phyloP scores from a whole-genome alignment of 148 eudicot genomes.

The Camellia sinensis region DNA sequence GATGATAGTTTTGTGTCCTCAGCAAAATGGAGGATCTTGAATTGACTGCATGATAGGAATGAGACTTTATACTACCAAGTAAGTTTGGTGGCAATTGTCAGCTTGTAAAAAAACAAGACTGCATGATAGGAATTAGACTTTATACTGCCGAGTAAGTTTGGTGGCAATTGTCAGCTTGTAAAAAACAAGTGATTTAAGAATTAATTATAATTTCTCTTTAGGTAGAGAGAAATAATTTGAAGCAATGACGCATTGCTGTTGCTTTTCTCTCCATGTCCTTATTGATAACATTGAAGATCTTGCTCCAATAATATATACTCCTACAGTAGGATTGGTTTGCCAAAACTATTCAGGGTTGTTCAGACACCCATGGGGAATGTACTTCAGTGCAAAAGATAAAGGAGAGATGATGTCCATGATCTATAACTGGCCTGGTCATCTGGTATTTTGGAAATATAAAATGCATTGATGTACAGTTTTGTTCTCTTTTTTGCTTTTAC shows the following conservation, averaged over 20 bases:
- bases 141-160: too few relatives aligned
- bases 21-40: constrained; percentile 94
- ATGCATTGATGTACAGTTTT: background rate
- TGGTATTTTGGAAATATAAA: constrained; percentile 41
- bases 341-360: constrained; percentile 97
- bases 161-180: too few relatives aligned
- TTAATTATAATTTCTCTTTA: background rate
- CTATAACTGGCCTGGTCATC: constrained; percentile 75
- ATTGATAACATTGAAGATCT: constrained; percentile 69
- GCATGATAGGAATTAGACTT: constrained; percentile 32
- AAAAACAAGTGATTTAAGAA: background rate
- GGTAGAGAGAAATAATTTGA: constrained; percentile 19
- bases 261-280: constrained; percentile 62
- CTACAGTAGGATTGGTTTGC: constrained; percentile 96
- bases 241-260: constrained; percentile 1
- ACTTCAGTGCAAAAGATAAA: constrained; percentile 94
- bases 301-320: constrained; percentile 98
- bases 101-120: constrained; percentile 35
- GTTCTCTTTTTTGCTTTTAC: background rate
- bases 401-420: constrained; percentile 99
- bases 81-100: constrained; percentile 33
- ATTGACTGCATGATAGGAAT: constrained; percentile 93
- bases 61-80: constrained; percentile 94
- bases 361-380: constrained; percentile 99
- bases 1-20: constrained; percentile 56